A percentile compares a stretch with the other conserved stretches of the same genome.
Conservation (phyloP, 1,284 basidiomycete species). For the Golubevia sp. region DNA sequence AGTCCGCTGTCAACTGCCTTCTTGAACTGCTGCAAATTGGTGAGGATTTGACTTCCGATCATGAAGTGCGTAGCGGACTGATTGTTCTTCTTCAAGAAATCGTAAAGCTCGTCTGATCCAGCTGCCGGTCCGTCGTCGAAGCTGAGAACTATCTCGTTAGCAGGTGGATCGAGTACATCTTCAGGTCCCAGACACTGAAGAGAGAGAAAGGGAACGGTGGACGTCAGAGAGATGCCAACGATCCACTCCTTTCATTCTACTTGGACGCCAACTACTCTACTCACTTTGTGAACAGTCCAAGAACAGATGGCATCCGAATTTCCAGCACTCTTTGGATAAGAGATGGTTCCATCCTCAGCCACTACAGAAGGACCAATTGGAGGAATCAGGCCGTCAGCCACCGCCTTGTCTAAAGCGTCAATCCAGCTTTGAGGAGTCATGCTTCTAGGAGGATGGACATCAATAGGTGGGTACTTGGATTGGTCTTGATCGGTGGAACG, state of each 20-base stretch:
- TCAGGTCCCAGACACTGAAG: slow-evolving; percentile 14
- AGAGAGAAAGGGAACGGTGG: no score
- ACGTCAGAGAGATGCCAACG: no score
- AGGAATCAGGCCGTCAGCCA: slow-evolving; percentile 36
- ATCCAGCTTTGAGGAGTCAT: slow-evolving; percentile 30
- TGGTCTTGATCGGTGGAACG: no score
- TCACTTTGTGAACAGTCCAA: slow-evolving; percentile 24
- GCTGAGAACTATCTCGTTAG: slow-evolving; percentile 15
- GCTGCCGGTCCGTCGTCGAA: slow-evolving; percentile 21
- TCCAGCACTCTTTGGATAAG: slow-evolving; percentile 27
- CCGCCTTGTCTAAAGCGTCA: slow-evolving; percentile 24
- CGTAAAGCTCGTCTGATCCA: slow-evolving; percentile 1
- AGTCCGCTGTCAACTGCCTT: background rate
- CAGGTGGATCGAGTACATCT: slow-evolving; percentile 35
- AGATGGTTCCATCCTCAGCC: slow-evolving; percentile 13
- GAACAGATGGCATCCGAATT: slow-evolving; percentile 22
- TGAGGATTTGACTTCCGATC: slow-evolving; percentile 17
- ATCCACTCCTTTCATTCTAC: no score
- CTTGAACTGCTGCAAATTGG: slow-evolving; percentile 4
- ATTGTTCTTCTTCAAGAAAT: slow-evolving; percentile 11
- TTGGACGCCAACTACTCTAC: no score
- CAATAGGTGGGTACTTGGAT: no score
- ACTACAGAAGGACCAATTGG: slow-evolving; percentile 18
- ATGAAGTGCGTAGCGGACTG: slow-evolving; percentile 16
- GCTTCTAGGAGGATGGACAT: no score